Evolutionary conservation across 139 green algal species (phyloP).

Genomic region (Chlamydomonas sp.): DNA sequence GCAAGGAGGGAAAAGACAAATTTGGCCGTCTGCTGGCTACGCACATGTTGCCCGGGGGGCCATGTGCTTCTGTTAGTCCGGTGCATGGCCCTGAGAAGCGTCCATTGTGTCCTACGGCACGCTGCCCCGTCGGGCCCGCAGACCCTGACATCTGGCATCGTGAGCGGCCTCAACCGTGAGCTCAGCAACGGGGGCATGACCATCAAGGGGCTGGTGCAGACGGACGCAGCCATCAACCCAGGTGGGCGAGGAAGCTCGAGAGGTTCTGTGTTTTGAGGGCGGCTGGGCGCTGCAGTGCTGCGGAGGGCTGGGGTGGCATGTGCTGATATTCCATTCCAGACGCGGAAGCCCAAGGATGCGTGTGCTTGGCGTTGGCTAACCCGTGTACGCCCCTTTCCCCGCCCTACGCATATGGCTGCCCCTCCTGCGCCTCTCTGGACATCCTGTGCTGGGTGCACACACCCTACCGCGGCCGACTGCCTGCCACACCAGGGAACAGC

Average conservation of each 20-base stretch:
- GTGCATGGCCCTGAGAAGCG: background rate
- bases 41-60: background rate
- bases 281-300: too few species aligned
- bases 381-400: too few species aligned
- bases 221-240: slow-evolving; percentile 74
- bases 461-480: too few species aligned
- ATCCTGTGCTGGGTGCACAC: too few species aligned
- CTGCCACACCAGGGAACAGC: too few species aligned
- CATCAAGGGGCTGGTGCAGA: slow-evolving; percentile 55
- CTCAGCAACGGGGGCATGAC: slow-evolving; percentile 31
- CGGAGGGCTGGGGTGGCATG: too few species aligned
- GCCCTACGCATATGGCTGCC: too few species aligned
- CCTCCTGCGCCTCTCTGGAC: too few species aligned
- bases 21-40: background rate
- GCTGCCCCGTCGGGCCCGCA: slow-evolving; percentile 45
- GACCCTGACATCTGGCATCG: slow-evolving; percentile 49
- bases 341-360: too few species aligned
- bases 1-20: background rate
- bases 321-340: too few species aligned
- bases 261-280: too few species aligned
- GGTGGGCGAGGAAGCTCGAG: slow-evolving; percentile 40
- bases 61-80: background rate
- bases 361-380: too few species aligned
- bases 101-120: slow-evolving; percentile 70
- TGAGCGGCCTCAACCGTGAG: slow-evolving; percentile 57